These are phyloP conservation scores for Salvia miltiorrhiza DNA, from an alignment of 257 asterid genomes.

Conservation along the genomic window DNA sequence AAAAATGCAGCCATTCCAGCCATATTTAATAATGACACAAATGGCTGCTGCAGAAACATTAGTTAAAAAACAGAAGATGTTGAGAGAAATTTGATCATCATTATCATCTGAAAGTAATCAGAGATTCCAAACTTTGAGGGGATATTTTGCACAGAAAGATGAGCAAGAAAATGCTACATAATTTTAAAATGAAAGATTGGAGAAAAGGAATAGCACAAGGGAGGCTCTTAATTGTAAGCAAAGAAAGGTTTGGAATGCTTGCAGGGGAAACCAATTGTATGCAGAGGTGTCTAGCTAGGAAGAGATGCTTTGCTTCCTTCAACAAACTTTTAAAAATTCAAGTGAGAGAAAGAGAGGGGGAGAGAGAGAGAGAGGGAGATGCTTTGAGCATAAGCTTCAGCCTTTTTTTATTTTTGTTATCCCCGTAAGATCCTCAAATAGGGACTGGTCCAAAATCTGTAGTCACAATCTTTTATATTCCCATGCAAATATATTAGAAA, in stretches of 20 bases:
- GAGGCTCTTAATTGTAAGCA: constrained; percentile 71
- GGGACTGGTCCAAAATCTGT: constrained; percentile 28
- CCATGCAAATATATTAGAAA: constrained; percentile 41
- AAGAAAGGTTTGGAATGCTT: constrained; percentile 66
- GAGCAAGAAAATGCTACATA: neutral
- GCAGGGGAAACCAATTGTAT: constrained; percentile 50
- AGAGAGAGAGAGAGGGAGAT: too few relatives aligned
- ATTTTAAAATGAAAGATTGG: constrained; percentile 22
- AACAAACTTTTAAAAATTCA: constrained; percentile 11
- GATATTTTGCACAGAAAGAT: constrained; percentile 35
- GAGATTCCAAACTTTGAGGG: constrained; percentile 57
- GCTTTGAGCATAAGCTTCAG: constrained; percentile 62
- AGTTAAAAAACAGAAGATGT: neutral
- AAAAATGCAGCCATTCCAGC: constrained; percentile 15
- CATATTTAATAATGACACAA: constrained; percentile 23
- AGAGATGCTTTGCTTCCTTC: constrained; percentile 75
- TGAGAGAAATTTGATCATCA: constrained; percentile 26
- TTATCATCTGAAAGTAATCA: constrained; percentile 41
- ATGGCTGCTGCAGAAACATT: constrained; percentile 13
- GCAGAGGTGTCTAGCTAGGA: constrained; percentile 38
- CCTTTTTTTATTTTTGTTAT: constrained; percentile 40
- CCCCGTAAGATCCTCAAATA: constrained; percentile 40
- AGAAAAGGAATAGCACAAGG: constrained; percentile 28
- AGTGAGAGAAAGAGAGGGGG: constrained; percentile 14
- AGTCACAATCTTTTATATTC: constrained; percentile 42